phyloP scores from a whole-genome alignment of 139 green algal genomes.

The Coccomyxa sp. region DNA sequence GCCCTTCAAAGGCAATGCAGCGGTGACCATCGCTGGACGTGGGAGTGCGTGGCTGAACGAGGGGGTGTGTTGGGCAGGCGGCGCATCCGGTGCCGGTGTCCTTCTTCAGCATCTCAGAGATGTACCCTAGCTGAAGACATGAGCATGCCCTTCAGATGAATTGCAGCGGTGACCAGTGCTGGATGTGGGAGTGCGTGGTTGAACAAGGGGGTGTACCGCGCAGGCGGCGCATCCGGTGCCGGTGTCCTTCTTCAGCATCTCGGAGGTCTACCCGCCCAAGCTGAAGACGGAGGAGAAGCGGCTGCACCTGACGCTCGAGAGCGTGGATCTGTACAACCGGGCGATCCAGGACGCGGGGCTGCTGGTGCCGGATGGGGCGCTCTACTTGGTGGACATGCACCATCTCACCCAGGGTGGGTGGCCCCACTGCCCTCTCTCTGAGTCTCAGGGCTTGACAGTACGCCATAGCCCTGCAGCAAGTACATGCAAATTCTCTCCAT shows the following conservation, averaged over 20 bases:
- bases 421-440: no score
- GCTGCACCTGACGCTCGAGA: slow-evolving; percentile 10
- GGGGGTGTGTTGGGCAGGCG: not conserved
- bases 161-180: no score
- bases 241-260: slow-evolving; percentile 10
- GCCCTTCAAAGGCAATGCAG: no score
- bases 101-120: slow-evolving; percentile 14
- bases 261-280: slow-evolving; percentile 17
- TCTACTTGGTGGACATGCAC: slow-evolving; percentile 21
- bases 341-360: slow-evolving; percentile 5
- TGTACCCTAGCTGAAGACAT: slow-evolving; percentile 16
- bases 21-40: no score
- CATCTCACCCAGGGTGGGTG: slow-evolving; percentile 12
- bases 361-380: not conserved
- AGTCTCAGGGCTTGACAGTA: not conserved
- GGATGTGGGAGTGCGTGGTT: no score
- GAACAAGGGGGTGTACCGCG: not conserved
- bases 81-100: not conserved
- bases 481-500: not conserved
- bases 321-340: slow-evolving; percentile 18
- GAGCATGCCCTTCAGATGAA: no score
- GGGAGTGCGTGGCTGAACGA: no score
- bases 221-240: not conserved
- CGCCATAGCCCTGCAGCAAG: not conserved
- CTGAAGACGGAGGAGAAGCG: slow-evolving; percentile 20